Base-by-base conservation (phyloP, 169 alveolate species). In the Plasmodium fragile region DNA sequence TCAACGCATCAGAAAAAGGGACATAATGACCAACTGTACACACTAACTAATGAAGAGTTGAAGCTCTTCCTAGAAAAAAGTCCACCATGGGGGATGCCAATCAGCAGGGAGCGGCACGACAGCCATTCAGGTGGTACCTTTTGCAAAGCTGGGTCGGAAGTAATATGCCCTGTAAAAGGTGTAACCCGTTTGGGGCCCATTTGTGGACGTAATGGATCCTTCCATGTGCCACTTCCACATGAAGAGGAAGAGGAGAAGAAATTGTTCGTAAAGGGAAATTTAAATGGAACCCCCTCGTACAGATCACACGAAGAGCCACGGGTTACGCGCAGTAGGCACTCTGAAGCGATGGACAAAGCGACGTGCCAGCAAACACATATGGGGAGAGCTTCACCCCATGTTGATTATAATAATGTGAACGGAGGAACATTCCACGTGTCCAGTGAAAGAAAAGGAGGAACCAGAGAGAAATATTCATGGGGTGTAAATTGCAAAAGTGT, bases 41-140 rank as follows among this genome's bases (percentile, higher is more conserved):
- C 83, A 34, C 52, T 77, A 34, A 41, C 45, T 3, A 77, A 41
- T 77, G 83, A 77, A 39, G 83, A 77, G 22, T 5, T 77, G 53
- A 30, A 77, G 52, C 22, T 41, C 52, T 77, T 36, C 34, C 28
- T 77, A 77, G 4, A 39, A 18, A 59, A 77, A 41, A 22, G 83
- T 0, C 52, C 83, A 77, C 71, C 43, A 34, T 28, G 43, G 43
- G 32, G 16, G 16, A 28, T 11, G 28, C 36, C 16, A 36, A 41
- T 32, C 22, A 39, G 53, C 43, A 18, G 53, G 70, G 36, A 34
- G 28, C 8, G 13, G 28, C 39, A 6, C 13, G 16, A 45, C 13
- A 77, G 28, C 70, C 43, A 10, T 0, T n/a, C 52, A 18, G 39
- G 41, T 36, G 65, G 16, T 30, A 32, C 43, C 52, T 5, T 59